These are phyloP conservation scores for Artemisia princeps DNA, from an alignment of 140 eudicot species.

Conservation along the genomic window DNA sequence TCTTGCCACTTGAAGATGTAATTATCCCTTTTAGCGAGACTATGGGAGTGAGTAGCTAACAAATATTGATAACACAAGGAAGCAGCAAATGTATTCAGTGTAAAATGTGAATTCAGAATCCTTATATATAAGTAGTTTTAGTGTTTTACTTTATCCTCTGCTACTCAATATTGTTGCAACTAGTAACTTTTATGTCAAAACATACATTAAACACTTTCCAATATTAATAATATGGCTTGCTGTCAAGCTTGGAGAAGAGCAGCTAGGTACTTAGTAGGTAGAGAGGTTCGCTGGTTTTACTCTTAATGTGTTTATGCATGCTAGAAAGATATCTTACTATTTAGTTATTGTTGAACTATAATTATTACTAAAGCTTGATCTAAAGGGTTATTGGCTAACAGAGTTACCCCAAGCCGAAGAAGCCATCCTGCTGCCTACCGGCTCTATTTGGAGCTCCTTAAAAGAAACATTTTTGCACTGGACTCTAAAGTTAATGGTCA, in stretches of 20 bases:
- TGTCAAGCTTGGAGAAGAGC: conserved; percentile 12
- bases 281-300: neutral
- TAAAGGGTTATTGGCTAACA: conserved; percentile 13
- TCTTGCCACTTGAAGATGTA: neutral
- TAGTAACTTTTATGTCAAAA: conserved; percentile 1
- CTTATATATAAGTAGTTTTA: neutral
- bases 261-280: conserved; percentile 8
- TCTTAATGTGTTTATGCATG: neutral
- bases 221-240: conserved; percentile 14
- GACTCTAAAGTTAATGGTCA: conserved; percentile 58
- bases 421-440: conserved; percentile 80
- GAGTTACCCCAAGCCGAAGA: conserved; percentile 69
- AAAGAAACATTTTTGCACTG: conserved; percentile 59
- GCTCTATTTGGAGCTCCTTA: conserved; percentile 76
- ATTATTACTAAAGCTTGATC: neutral
- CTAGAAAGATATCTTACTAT: neutral
- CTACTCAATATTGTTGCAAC: neutral
- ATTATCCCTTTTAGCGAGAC: neutral
- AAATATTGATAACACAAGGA: neutral
- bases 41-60: neutral
- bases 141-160: neutral
- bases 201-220: neutral
- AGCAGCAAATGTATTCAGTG: neutral
- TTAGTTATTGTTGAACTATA: neutral
- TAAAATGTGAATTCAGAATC: too few relatives aligned